A percentile compares a stretch with the other conserved stretches of the same genome.
Evolutionary conservation across 345 rosid genomes (phyloP).

Genomic region (Ailanthus altissimus): DNA sequence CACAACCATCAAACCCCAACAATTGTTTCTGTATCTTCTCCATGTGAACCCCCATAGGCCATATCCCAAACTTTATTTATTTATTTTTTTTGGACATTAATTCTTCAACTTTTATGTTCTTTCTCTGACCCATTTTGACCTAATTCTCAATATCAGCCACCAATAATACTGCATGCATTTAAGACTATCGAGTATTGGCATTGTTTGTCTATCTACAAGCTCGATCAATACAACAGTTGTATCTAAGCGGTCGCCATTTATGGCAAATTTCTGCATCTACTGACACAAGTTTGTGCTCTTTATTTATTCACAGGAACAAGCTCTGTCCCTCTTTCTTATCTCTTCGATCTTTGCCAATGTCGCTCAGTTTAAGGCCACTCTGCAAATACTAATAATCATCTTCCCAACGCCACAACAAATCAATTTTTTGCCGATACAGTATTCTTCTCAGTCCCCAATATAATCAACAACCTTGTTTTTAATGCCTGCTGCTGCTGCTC

Average conservation of each 20-base stretch:
- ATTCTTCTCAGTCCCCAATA: background rate
- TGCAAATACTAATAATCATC: constrained; percentile 5
- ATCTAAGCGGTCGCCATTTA: constrained; percentile 28
- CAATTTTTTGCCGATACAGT: no score
- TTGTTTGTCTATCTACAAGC: constrained; percentile 9
- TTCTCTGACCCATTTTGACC: constrained; percentile 47
- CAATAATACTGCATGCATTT: background rate
- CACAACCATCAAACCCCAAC: constrained; percentile 24
- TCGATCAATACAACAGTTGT: constrained; percentile 38
- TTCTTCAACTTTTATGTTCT: background rate
- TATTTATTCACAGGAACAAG: background rate
- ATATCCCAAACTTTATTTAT: no score
- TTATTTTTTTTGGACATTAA: no score
- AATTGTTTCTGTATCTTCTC: constrained; percentile 41
- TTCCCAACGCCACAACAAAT: constrained; percentile 2
- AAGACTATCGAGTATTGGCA: background rate
- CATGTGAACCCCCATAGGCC: background rate
- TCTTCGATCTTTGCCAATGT: background rate
- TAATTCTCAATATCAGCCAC: constrained; percentile 3
- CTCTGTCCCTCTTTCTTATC: constrained; percentile 19
- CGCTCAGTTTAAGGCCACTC: constrained; percentile 36
- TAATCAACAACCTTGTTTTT: background rate
- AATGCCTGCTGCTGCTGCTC: background rate
- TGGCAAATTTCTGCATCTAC: constrained; percentile 19
- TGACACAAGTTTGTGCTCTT: constrained; percentile 5